Percentiles rank a stretch among this genome's conserved stretches.
Conservation (phyloP, 306 rosid genomes). For the Dalbergia oliveri region DNA sequence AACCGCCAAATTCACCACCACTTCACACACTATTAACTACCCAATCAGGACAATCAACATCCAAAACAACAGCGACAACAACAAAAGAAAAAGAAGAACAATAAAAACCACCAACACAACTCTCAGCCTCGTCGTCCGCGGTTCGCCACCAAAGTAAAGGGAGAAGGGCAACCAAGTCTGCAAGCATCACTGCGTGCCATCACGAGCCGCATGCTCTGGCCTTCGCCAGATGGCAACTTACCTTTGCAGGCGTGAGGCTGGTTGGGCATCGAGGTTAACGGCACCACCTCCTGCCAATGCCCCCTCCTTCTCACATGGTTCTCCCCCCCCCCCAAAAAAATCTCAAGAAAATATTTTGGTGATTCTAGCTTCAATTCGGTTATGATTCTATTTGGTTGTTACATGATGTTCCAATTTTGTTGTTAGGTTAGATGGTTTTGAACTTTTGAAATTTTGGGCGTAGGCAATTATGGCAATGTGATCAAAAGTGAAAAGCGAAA, state of each 20-base stretch:
- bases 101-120: too few relatives aligned
- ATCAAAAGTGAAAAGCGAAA: not conserved
- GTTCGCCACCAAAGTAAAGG: too few relatives aligned
- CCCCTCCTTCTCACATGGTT: slow-evolving; percentile 63
- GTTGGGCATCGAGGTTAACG: slow-evolving; percentile 93
- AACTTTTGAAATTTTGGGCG: not conserved
- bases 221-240: too few relatives aligned
- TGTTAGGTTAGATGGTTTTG: slow-evolving; percentile 23
- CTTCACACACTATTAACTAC: too few relatives aligned
- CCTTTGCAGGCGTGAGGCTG: slow-evolving; percentile 97
- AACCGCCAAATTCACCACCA: too few relatives aligned
- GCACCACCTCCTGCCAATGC: slow-evolving; percentile 85
- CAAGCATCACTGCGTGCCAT: slow-evolving; percentile 92
- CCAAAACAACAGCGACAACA: too few relatives aligned
- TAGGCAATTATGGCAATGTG: slow-evolving; percentile 12
- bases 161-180: too few relatives aligned
- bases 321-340: not conserved
- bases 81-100: too few relatives aligned
- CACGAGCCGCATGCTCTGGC: slow-evolving; percentile 98
- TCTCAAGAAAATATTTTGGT: not conserved
- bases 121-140: too few relatives aligned
- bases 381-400: slow-evolving; percentile 11
- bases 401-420: not conserved
- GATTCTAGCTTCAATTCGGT: slow-evolving; percentile 25
- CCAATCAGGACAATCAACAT: too few relatives aligned